These are phyloP conservation scores for Aspergillus taichungensis DNA, from an alignment of 495 filamentous ascomycete species.

Conservation along the genomic window DNA sequence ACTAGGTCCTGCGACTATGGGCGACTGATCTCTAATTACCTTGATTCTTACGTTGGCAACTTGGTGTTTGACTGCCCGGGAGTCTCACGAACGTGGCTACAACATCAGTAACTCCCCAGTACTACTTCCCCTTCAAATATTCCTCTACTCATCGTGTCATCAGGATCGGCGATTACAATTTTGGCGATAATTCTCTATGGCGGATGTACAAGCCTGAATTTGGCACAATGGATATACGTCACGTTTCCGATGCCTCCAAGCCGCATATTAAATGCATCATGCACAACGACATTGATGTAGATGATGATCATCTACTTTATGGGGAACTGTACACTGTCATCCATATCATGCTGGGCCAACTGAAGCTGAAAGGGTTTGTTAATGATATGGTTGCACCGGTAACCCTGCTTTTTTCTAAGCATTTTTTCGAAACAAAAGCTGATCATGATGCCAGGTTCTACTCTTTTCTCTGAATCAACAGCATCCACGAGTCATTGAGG, in stretches of 20 bases:
- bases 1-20: not conserved
- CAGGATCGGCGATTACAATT: constrained; percentile 6
- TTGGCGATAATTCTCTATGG: not conserved
- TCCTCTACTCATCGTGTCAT: constrained; percentile 11
- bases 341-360: constrained; percentile 7
- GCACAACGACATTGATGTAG: constrained; percentile 5
- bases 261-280: constrained; percentile 11
- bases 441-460: constrained; percentile 2
- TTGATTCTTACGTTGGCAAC: constrained; percentile 1
- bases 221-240: not conserved
- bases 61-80: not conserved
- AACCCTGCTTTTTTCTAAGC: not conserved
- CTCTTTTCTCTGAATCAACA: constrained; percentile 3
- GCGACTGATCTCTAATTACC: not conserved
- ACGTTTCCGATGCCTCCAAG: not conserved
- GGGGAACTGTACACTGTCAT: constrained; percentile 6
- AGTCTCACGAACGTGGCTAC: constrained; percentile 1
- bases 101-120: not conserved
- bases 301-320: constrained; percentile 3
- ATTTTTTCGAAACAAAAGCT: not conserved
- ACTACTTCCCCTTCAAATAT: not conserved
- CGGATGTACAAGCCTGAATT: constrained; percentile 1
- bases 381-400: constrained; percentile 8
- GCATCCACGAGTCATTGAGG: constrained; percentile 8
- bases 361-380: constrained; percentile 5